Conservation (phyloP, 306 rosid genomes). For the Crotalaria pallida region DNA sequence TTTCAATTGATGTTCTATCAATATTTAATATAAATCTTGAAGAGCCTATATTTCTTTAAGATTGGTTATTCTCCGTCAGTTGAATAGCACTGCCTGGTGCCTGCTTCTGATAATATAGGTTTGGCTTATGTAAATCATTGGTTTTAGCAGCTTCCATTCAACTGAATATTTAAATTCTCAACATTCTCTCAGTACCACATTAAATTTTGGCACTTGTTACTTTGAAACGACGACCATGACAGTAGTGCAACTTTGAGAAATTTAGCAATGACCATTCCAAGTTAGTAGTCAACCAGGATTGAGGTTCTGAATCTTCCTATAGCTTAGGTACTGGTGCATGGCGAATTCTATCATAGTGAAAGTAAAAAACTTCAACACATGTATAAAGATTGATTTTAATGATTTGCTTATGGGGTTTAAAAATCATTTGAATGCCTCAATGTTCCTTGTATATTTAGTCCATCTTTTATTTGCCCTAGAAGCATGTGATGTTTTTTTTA, state of each 20-base stretch:
- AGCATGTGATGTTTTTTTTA: constrained; percentile 6
- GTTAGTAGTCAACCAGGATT: not conserved
- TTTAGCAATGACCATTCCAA: not conserved
- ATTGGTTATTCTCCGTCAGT: constrained; percentile 6
- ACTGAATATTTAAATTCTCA: constrained; percentile 1
- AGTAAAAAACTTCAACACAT: not conserved
- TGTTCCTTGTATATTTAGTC: constrained; percentile 3
- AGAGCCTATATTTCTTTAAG: too few relatives aligned
- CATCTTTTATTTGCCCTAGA: not conserved
- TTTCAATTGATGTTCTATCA: too few relatives aligned
- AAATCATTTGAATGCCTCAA: not conserved
- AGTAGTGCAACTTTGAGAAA: not conserved
- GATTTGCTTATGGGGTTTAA: not conserved
- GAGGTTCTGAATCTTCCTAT: constrained; percentile 2
- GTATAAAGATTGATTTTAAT: not conserved
- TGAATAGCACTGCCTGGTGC: constrained; percentile 4
- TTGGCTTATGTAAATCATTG: constrained; percentile 9
- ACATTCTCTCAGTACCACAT: not conserved
- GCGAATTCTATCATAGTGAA: not conserved
- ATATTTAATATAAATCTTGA: too few relatives aligned
- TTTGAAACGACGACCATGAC: not conserved
- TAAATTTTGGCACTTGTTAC: not conserved
- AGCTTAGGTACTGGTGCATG: constrained; percentile 1
- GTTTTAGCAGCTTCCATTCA: not conserved
- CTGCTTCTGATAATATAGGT: constrained; percentile 11